These are phyloP conservation scores for Hibiscus syriacus DNA, from an alignment of 345 rosid species.

Conservation along the genomic window DNA sequence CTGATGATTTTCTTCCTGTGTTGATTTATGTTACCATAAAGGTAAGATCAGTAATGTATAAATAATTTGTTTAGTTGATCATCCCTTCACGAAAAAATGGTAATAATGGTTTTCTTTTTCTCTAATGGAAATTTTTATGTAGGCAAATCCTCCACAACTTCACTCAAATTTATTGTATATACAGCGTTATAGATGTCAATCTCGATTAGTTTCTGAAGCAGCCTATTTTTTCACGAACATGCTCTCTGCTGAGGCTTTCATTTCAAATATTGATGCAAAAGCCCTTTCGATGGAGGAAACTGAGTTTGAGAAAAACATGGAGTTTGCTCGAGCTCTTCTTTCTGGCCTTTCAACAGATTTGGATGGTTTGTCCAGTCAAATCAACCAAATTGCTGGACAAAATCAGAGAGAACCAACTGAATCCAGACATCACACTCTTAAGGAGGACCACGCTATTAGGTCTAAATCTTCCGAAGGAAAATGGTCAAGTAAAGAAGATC, in stretches of 20 bases:
- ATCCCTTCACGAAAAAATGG: slow-evolving; percentile 52
- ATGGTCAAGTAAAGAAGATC: slow-evolving; percentile 32
- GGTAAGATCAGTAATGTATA: slow-evolving; percentile 33
- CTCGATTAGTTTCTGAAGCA: slow-evolving; percentile 73
- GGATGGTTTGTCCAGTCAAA: slow-evolving; percentile 38
- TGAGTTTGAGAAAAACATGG: slow-evolving; percentile 37
- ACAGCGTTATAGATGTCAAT: slow-evolving; percentile 69
- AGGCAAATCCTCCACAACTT: slow-evolving; percentile 95
- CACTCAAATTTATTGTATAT: slow-evolving; percentile 72
- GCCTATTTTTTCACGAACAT: slow-evolving; percentile 77
- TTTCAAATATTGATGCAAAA: slow-evolving; percentile 70
- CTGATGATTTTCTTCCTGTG: slow-evolving; percentile 95
- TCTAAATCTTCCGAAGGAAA: slow-evolving; percentile 40
- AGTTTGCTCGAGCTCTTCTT: slow-evolving; percentile 54
- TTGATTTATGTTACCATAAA: slow-evolving; percentile 81
- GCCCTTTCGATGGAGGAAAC: slow-evolving; percentile 75
- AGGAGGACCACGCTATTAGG: slow-evolving; percentile 20
- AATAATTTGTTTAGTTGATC: background rate
- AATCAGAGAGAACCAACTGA: slow-evolving; percentile 58
- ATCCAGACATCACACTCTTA: slow-evolving; percentile 20
- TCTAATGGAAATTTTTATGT: slow-evolving; percentile 64
- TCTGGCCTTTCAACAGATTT: slow-evolving; percentile 49
- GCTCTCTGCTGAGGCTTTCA: slow-evolving; percentile 80
- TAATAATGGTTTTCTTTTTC: background rate
- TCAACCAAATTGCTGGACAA: slow-evolving; percentile 29